Base-by-base conservation (phyloP, 495 filamentous ascomycete genomes). In the Penicillium verhagenii region DNA sequence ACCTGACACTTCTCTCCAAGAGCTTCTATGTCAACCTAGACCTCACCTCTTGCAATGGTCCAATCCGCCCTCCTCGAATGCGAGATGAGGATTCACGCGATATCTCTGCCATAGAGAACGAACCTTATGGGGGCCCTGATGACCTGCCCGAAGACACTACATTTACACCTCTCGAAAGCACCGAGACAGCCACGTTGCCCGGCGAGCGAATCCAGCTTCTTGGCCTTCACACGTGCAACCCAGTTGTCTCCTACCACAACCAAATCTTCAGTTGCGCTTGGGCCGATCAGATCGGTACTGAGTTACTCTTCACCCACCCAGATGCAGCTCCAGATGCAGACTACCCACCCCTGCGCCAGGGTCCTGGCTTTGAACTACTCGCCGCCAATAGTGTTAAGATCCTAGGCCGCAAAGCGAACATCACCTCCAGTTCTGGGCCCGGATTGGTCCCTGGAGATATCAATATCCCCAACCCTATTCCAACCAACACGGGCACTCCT, bases 271-370 rank as follows among this genome's bases (percentile, higher is more conserved):
- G 80, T 57, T 92, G 90, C 52, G 66, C 79, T 25, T 96, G 92
- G 92, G 79, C 79, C 26, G 78, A 86, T 42, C 87, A 89, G 53
- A 78, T 93, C 3, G 91, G 91, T 28, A 94, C 90, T 0, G 89
- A 95, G 45, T 64, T 96, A 56, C 77, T 91, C 52, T 85, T 96
- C 51, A 72, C 82, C 0, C 69, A 71, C 1, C 82, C 78, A 46
- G 70, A 72, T 49, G 57, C 56, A 50, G 64, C 25, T 58, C 76
- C 48, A 71, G 60, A 65, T 4, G 20, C 46, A 7, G 59, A 64
- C 43, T 58, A 60, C 68, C 71, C 62, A 59, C 50, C 78, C 63
- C 63, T 82, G 53, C 65, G 58, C 26, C 53, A 58, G 47, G 63
- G 68, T 52, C 66, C 79, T 37, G 68, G 76, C 45, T 84, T 86